Base-by-base conservation (phyloP, 208 protist genomes). In the Acanthamoeba sp. region DNA sequence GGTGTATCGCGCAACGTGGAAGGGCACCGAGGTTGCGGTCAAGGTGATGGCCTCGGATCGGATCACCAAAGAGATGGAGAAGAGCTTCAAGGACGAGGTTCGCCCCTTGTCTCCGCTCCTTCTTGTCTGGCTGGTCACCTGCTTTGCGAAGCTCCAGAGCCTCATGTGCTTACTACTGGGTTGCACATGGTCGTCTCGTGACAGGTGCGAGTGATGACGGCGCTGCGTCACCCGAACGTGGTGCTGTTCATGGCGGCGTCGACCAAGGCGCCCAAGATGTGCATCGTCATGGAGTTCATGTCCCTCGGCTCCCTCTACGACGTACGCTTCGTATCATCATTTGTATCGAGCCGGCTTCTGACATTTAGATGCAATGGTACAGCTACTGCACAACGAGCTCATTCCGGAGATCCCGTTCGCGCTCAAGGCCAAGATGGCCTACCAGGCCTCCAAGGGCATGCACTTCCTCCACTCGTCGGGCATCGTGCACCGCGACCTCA, bases 251-350 rank as follows among this genome's bases (percentile, higher is more conserved):
- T 82, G 71, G 71, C 71, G 2, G 71, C 71, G 20, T 82, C 29
- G 38, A 82, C 71, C 36, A 24, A 32, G 24, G 38, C 71, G 36
- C 71, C 71, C 27, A 38, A 32, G 24, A 82, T 82, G 71, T 82
- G 71, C 32, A 82, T 82, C 42, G 71, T 82, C 71, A 82, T 82
- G 71, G 71, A 82, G 42, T 40, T 40, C 71, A 82, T 82, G 71
- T 2, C 38, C 3, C 42, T 82, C 20, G 71, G 71, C 29, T 82
- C 71, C 6, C 71, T 82, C 27, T 82, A 12, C 42, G 71, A 82
- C n/a, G 71, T 82, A 82, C 52, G 52, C 3, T 6, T 57, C 18
- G 22, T 2, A 4, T 20, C 52, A 57, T 3, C n/a, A n/a, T n/a
- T n/a, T n/a, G n/a, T n/a, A n/a, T n/a, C n/a, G n/a, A n/a, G n/a